Evolutionary conservation across 2,329 filamentous ascomycete species (phyloP).

Genomic region (Aspergillus unguis): DNA sequence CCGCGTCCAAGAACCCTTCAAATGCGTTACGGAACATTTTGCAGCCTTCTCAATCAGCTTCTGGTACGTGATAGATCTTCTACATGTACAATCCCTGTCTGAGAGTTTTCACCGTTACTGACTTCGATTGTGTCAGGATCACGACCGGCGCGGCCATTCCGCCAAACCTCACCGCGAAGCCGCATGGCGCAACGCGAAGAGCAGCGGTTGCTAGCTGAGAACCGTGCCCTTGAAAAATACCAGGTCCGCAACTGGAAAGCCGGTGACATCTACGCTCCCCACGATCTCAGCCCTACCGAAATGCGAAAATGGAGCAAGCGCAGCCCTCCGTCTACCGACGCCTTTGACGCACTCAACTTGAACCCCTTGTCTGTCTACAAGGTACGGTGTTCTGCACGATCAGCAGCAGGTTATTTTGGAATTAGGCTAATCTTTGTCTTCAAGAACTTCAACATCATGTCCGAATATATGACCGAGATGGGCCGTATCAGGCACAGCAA

Average conservation of each 20-base stretch:
- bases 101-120: not conserved
- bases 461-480: conserved; percentile 79
- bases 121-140: not conserved
- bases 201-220: conserved; percentile 37
- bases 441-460: conserved; percentile 89
- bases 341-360: conserved; percentile 74
- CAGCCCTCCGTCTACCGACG: conserved; percentile 59
- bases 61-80: not conserved
- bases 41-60: conserved; percentile 15
- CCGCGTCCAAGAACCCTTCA: conserved; percentile 25
- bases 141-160: conserved; percentile 26
- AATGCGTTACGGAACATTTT: conserved; percentile 20
- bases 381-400: conserved; percentile 50
- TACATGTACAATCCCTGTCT: not conserved
- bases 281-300: conserved; percentile 76
- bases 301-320: conserved; percentile 73
- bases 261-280: conserved; percentile 87
- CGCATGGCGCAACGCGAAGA: conserved; percentile 21
- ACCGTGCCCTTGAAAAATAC: conserved; percentile 37
- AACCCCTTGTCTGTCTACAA: conserved; percentile 84
- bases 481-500: conserved; percentile 78
- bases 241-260: conserved; percentile 65
- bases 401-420: conserved; percentile 10
- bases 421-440: not conserved
- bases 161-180: conserved; percentile 14